phyloP scores from a whole-genome alignment of 495 filamentous ascomycete species.

The Chaetomium tenue region DNA sequence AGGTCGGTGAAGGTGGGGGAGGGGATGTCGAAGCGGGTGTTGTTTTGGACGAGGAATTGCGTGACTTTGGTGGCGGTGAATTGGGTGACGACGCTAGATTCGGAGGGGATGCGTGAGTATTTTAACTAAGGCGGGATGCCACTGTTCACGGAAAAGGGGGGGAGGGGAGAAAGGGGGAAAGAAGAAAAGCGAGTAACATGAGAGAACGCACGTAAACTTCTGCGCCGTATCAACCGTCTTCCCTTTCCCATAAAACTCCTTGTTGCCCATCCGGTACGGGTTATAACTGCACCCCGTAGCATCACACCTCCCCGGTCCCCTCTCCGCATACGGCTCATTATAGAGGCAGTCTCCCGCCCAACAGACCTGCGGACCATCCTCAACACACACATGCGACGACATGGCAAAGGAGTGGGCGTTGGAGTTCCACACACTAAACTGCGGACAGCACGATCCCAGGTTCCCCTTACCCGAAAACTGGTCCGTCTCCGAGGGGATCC shows the following conservation, averaged over 20 bases:
- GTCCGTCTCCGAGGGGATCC: constrained; percentile 45
- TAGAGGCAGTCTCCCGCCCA: constrained; percentile 39
- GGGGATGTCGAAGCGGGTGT: constrained; percentile 54
- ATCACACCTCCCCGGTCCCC: constrained; percentile 58
- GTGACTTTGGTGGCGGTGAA: constrained; percentile 56
- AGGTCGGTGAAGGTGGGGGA: constrained; percentile 48
- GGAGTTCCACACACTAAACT: constrained; percentile 59
- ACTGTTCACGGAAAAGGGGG: neutral
- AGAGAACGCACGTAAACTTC: constrained; percentile 53
- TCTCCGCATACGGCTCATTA: constrained; percentile 37
- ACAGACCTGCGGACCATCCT: constrained; percentile 39
- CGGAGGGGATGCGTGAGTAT: neutral
- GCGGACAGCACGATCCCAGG: constrained; percentile 62
- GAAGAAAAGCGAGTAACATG: neutral
- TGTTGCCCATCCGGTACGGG: constrained; percentile 62
- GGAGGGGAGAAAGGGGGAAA: neutral
- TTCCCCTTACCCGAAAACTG: neutral
- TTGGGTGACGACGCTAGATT: constrained; percentile 61
- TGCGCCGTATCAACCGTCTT: constrained; percentile 60
- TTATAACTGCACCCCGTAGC: constrained; percentile 68
- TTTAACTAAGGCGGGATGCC: no score
- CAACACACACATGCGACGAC: constrained; percentile 15
- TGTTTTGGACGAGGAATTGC: constrained; percentile 68
- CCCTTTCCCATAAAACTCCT: constrained; percentile 59
- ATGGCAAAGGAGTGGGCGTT: constrained; percentile 25